Evolutionary conservation across 768 basidiomycete genomes (phyloP).

Genomic region (Phanerodontia chrysosporium): DNA sequence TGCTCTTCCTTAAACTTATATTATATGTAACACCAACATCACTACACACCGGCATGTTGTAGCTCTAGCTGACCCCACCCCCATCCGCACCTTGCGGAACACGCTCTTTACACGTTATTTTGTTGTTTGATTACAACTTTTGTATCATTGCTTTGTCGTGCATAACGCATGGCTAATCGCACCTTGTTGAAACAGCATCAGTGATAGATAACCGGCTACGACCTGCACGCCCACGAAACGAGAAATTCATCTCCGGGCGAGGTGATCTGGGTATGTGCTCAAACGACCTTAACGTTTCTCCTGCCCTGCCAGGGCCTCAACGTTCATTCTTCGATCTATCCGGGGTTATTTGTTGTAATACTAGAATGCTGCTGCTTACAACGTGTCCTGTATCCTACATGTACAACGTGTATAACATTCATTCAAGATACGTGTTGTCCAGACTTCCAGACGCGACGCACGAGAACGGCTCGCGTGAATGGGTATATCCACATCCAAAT

Average conservation of each 20-base stretch:
- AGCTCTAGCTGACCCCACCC: background rate
- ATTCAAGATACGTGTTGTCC: background rate
- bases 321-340: too few species aligned
- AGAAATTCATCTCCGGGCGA: background rate
- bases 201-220: background rate
- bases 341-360: background rate
- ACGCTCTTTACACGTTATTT: slow-evolving; percentile 1
- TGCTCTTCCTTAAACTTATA: background rate
- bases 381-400: background rate
- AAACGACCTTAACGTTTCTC: background rate
- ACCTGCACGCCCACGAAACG: background rate
- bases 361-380: background rate
- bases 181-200: background rate
- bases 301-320: too few species aligned
- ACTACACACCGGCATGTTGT: slow-evolving; percentile 6
- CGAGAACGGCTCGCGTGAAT: too few species aligned
- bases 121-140: background rate
- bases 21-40: background rate
- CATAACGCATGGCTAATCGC: slow-evolving; percentile 9
- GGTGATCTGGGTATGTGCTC: background rate
- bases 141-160: slow-evolving; percentile 3
- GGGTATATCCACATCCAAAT: too few species aligned
- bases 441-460: background rate
- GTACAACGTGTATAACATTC: background rate
- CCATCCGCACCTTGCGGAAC: background rate